Conservation (phyloP, 78 protist genomes). For the Dictyostelium intermedium region DNA sequence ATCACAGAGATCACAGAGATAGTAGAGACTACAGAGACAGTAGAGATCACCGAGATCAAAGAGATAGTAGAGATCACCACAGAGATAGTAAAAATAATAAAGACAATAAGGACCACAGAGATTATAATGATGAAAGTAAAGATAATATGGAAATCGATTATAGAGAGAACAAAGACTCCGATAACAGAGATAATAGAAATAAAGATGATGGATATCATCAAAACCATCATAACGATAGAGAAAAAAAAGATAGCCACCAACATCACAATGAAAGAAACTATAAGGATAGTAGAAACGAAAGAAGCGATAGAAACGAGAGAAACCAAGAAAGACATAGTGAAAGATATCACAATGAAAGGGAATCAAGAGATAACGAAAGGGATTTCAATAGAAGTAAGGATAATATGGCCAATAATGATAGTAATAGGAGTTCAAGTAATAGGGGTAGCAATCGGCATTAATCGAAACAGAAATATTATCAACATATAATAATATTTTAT, state of each 20-base stretch:
- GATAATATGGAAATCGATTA: background rate
- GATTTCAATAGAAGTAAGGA: background rate
- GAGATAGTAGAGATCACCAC: background rate
- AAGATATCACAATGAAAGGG: slow-evolving; percentile 2
- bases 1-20: background rate
- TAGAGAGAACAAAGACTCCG: background rate
- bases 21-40: background rate
- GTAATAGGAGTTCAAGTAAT: background rate
- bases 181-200: background rate
- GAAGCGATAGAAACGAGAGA: background rate
- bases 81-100: background rate
- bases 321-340: background rate
- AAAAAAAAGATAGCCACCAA: background rate
- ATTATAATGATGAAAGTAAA: background rate
- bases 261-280: background rate
- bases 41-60: background rate
- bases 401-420: background rate
- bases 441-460: background rate
- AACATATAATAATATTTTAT: too few species aligned
- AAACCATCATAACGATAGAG: background rate
- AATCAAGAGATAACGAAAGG: background rate
- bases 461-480: background rate
- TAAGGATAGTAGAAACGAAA: background rate
- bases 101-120: background rate
- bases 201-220: background rate